Conservation (phyloP, 139 green algal genomes). For the Chlamydomonas schloesseri region DNA sequence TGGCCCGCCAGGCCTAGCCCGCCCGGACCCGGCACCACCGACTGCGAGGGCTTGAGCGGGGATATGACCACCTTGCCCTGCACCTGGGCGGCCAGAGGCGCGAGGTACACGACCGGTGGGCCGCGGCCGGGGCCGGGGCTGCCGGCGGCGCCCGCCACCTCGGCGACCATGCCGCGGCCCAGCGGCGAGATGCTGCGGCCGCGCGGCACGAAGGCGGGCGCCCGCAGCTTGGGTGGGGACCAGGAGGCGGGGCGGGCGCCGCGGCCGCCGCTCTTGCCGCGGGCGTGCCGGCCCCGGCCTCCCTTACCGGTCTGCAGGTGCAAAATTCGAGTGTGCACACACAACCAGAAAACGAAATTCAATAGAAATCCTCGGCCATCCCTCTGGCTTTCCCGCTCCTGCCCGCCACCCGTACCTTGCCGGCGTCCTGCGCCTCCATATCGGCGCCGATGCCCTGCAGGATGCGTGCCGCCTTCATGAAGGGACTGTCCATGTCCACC, state of each 20-base stretch:
- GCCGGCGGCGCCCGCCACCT: too few relatives aligned
- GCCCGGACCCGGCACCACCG: too few relatives aligned
- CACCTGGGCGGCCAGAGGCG: neutral
- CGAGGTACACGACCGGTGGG: neutral
- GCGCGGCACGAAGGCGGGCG: neutral
- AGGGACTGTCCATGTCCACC: neutral
- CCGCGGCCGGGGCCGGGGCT: neutral
- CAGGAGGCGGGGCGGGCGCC: neutral
- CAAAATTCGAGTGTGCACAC: too few relatives aligned
- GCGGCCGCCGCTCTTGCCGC: neutral
- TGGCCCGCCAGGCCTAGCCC: too few relatives aligned
- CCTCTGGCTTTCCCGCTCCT: too few relatives aligned
- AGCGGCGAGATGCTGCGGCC: conserved; percentile 27
- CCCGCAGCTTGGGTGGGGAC: neutral
- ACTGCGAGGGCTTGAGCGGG: too few relatives aligned
- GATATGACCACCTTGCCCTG: neutral
- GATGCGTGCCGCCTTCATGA: neutral
- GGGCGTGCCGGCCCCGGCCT: too few relatives aligned
- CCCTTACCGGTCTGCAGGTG: too few relatives aligned
- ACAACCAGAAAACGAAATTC: too few relatives aligned
- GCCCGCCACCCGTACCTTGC: too few relatives aligned
- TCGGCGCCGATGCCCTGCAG: neutral
- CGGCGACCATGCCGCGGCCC: conserved; percentile 6
- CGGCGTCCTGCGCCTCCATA: neutral
- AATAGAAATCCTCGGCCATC: too few relatives aligned